Percentiles rank a stretch among this genome's conserved stretches.
phyloP scores from a whole-genome alignment of 2,329 filamentous ascomycete genomes.

The Metarhizium brunneum region DNA sequence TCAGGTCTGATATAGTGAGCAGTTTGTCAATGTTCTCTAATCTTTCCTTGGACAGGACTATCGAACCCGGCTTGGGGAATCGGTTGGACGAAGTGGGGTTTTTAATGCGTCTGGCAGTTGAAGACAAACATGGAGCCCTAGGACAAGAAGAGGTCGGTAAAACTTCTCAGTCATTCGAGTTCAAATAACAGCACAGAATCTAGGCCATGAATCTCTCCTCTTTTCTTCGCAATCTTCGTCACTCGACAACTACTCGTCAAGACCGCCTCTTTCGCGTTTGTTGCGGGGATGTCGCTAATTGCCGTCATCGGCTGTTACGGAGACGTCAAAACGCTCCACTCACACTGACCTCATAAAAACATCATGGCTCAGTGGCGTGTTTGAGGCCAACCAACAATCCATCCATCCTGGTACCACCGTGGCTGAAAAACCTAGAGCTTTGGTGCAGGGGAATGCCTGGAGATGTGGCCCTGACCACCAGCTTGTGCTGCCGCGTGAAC shows the following conservation, averaged over 20 bases:
- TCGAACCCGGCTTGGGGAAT: no score
- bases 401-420: not conserved
- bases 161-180: no score
- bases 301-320: not conserved
- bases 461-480: not conserved
- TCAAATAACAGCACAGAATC: no score
- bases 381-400: not conserved
- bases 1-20: no score
- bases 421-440: no score
- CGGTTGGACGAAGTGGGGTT: no score
- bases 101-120: not conserved
- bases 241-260: not conserved
- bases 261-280: not conserved
- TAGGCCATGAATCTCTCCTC: no score
- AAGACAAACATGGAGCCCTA: no score
- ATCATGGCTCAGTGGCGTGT: not conserved
- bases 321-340: not conserved
- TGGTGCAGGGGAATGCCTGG: not conserved
- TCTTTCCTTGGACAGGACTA: no score
- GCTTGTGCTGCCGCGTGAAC: not conserved
- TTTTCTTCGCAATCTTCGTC: not conserved
- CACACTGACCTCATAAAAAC: no score
- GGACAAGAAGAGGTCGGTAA: no score
- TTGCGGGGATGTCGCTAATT: not conserved
- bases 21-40: no score